Evolutionary conservation across 176 grass and related monocot genomes (phyloP), one percentile per base, ranked within the genome.

Genomic region (Cenchrus fungigraminus): DNA sequence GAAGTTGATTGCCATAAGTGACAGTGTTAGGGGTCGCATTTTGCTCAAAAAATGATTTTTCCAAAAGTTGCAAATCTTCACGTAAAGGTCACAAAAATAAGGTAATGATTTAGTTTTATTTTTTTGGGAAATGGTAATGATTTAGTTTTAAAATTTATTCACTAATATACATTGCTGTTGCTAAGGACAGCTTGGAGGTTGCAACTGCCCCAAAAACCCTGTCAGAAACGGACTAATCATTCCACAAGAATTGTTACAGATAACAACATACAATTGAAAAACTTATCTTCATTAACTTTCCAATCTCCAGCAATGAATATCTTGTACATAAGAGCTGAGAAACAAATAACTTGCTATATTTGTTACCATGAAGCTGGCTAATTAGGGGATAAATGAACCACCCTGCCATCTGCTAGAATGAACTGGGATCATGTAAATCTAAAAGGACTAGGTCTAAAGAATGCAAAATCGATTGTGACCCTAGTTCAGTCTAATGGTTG

Each of bases 251-350:
- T 58, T 12, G 15, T 43, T 22, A 20, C 15, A 71, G 65, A 7
- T 12, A 37, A 52, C 16, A 76, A 68, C 67, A 74, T 31, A 49
- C 13, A 32, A 79, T 65, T 4, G 12, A 45, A 85, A 45, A 44
- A 22, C 5, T 80, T 84, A 65, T 84, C 28, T 80, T 85, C 68
- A 67, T 74, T 85, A 69, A 52, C 67, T 75, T 74, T 50, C 20
- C 12, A 59, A 61, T 74, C 66, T 40, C 14, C 50, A 84, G 51
- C 28, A 43, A 46, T 32, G 56, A 70, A 68, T 17, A n/a, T 73
- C 64, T 70, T 82, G 83, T 65, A 90, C 83, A 89, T 76, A 43
- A 40, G 82, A 78, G 32, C 37, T 54, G 8, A 72, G 59, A 86
- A 83, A 83, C 82, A 31, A 78, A 57, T 44, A 72, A 42, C 56